phyloP scores from a whole-genome alignment of 176 grass and related monocot genomes.

The Chloris gayana region DNA sequence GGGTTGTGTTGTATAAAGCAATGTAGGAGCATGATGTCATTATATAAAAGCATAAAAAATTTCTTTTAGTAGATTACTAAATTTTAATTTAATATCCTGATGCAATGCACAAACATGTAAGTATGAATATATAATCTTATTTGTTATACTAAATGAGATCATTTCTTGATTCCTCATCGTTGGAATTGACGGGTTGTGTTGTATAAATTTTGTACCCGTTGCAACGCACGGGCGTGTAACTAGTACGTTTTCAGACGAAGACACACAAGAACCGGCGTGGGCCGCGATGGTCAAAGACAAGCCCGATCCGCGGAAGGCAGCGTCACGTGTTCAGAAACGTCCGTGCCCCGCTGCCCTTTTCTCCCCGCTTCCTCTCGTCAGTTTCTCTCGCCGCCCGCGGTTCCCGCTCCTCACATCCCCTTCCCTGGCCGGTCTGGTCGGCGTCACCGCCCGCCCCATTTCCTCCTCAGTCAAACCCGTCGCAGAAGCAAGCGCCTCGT shows the following conservation, averaged over 20 bases:
- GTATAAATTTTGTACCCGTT: too few relatives aligned
- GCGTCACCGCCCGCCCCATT: not conserved
- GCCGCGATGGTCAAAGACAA: constrained; percentile 30
- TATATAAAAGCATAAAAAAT: too few relatives aligned
- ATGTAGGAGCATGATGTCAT: too few relatives aligned
- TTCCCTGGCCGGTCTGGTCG: not conserved
- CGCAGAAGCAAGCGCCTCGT: not conserved
- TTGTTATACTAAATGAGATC: too few relatives aligned
- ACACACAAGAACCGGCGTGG: not conserved
- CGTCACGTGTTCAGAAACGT: constrained; percentile 30
- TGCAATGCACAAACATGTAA: too few relatives aligned
- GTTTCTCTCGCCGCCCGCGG: constrained; percentile 34
- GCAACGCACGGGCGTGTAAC: too few relatives aligned
- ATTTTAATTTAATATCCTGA: too few relatives aligned
- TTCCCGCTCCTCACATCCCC: constrained; percentile 55
- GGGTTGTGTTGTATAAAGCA: too few relatives aligned
- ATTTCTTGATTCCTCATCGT: too few relatives aligned
- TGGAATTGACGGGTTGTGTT: too few relatives aligned
- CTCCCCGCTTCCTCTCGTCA: constrained; percentile 27
- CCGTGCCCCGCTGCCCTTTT: not conserved
- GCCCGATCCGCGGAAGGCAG: constrained; percentile 24
- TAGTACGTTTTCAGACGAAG: not conserved
- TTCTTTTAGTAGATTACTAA: too few relatives aligned
- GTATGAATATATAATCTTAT: too few relatives aligned
- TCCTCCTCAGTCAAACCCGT: constrained; percentile 30